Base-by-base conservation (phyloP, 768 basidiomycete genomes). In the Naganishia friedmannii region DNA sequence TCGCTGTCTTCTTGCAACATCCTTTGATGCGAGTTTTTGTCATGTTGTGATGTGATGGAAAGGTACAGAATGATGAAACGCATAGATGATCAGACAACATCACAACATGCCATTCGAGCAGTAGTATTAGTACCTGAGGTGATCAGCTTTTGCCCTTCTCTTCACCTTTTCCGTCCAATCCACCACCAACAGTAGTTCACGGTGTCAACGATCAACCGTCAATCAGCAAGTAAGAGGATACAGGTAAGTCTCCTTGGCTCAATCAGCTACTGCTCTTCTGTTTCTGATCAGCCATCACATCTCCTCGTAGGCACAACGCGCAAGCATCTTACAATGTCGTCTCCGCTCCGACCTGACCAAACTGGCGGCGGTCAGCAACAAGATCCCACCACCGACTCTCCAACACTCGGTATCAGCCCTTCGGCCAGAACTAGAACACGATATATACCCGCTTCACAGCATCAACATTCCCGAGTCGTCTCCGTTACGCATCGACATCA, bases 21-120 rank as follows among this genome's bases (percentile, higher is more conserved):
- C 37, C 23, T 34, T 45, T 58, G 57, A 29, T 63, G 39, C 1
- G 42, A 42, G 15, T 42, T 45, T 46, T 42, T 45, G 37, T 63
- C 26, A 32, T 34, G n/a, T n/a, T n/a, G n/a, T 63, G 15, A 21
- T 34, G n/a, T 42, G 60, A 63, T 63, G 60, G 23, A 63, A 63
- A 63, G 7, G n/a, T n/a, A n/a, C n/a, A n/a, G n/a, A n/a, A n/a
- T n/a, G 31, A 34, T 58, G 39, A 63, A 45, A 63, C 39, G 60
- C 60, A 28, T 63, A 63, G 60, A 63, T 63, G 37, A 5, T 63
- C 39, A 17, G 21, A n/a, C 60, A 63, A 63, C 60, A 63, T 37
- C 29, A 63, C 42, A 63, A 42, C 23, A 39, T 2, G 5, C 3
- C 3, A 13, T 19, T 23, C 13, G 19, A 29, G 32, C 7, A 31